Conservation (phyloP, 1,139 yeast species). For the Kodamaea anthophila region DNA sequence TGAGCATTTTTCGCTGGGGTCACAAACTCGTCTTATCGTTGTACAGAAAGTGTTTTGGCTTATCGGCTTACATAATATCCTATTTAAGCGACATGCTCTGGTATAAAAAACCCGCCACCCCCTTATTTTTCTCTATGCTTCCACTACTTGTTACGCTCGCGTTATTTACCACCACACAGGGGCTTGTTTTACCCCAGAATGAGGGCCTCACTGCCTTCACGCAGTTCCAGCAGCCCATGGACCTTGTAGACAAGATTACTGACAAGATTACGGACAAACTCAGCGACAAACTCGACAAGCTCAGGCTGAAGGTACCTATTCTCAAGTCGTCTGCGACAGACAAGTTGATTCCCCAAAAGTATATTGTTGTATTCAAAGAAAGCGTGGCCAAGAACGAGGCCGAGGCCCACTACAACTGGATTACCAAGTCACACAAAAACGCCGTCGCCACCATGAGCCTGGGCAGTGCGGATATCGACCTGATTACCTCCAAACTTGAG, state of each 20-base stretch:
- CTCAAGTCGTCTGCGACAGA: slow-evolving; percentile 4
- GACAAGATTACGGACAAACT: slow-evolving; percentile 2
- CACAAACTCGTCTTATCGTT: no score
- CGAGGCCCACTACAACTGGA: slow-evolving; percentile 12
- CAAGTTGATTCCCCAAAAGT: slow-evolving; percentile 17
- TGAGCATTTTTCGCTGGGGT: no score
- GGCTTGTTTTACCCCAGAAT: slow-evolving; percentile 15
- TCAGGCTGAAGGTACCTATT: slow-evolving; percentile 6
- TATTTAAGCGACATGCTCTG: no score
- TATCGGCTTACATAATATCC: slow-evolving; percentile 1
- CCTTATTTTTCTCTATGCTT: slow-evolving; percentile 6
- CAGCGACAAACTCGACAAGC: background rate
- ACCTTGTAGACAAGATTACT: slow-evolving; percentile 1
- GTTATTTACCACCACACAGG: slow-evolving; percentile 9
- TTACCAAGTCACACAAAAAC: slow-evolving; percentile 7
- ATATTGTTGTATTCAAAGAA: slow-evolving; percentile 32
- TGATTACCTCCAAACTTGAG: slow-evolving; percentile 7
- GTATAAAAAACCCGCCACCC: background rate
- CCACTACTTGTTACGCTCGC: slow-evolving; percentile 6
- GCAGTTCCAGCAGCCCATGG: slow-evolving; percentile 2
- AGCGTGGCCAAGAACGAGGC: slow-evolving; percentile 16
- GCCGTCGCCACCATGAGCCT: slow-evolving; percentile 5
- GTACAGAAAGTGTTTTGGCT: no score
- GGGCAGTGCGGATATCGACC: slow-evolving; percentile 3
- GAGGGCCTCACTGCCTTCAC: slow-evolving; percentile 11